Conservation (phyloP, 192 early-diverging fungal species). For the Globomyces pollinis-pini region DNA sequence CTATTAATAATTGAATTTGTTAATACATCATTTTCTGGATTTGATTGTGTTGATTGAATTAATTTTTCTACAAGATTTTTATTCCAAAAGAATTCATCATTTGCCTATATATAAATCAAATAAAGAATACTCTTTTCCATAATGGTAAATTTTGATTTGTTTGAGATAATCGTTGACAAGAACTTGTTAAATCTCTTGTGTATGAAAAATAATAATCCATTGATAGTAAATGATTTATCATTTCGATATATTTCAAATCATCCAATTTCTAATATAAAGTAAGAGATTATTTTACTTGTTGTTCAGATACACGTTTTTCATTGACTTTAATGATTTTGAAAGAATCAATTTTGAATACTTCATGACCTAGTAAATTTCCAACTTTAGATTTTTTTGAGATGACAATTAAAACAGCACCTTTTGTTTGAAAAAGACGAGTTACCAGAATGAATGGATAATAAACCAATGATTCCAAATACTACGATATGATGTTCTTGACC, state of each 20-base stretch:
- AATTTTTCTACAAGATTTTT: slow-evolving; percentile 57
- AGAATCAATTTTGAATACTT: slow-evolving; percentile 58
- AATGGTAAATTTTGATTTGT: not conserved
- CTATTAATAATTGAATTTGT: not conserved
- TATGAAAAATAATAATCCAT: slow-evolving; percentile 77
- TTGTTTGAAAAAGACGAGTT: not conserved
- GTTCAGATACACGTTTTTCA: slow-evolving; percentile 31
- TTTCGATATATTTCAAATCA: slow-evolving; percentile 54
- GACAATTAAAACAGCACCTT: slow-evolving; percentile 71
- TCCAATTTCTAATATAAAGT: slow-evolving; percentile 35
- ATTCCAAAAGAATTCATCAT: slow-evolving; percentile 97
- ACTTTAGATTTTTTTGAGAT: slow-evolving; percentile 59
- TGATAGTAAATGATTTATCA: slow-evolving; percentile 48
- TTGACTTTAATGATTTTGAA: too few species aligned
- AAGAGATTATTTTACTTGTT: not conserved
- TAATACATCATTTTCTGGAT: slow-evolving; percentile 31
- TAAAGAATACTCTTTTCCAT: not conserved
- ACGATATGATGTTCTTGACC: slow-evolving; percentile 43
- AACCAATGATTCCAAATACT: slow-evolving; percentile 66
- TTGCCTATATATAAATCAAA: slow-evolving; percentile 45
- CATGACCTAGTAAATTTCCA: slow-evolving; percentile 48
- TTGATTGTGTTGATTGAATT: slow-evolving; percentile 44
- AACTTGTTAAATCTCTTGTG: slow-evolving; percentile 76
- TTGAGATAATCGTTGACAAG: slow-evolving; percentile 62
- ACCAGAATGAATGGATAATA: slow-evolving; percentile 64